Percentiles rank a stretch among this genome's conserved stretches.
These are phyloP conservation scores for Tricholoma hemisulphureum DNA, from an alignment of 768 basidiomycete species.

Conservation along the genomic window DNA sequence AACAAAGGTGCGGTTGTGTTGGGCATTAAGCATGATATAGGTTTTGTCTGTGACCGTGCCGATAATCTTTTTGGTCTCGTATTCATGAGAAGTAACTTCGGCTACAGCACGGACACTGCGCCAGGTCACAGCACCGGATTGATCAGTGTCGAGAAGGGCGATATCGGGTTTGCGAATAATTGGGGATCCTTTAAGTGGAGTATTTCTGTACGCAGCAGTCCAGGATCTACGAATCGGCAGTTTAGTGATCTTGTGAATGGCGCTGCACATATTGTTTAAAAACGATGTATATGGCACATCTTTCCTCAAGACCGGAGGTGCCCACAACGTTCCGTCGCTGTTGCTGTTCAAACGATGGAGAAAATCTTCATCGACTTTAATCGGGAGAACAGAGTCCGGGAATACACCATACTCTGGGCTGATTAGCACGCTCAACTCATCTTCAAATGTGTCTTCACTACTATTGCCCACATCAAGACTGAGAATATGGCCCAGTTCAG, in stretches of 20 bases:
- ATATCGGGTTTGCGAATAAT: neutral
- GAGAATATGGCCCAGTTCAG: neutral
- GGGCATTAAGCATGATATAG: neutral
- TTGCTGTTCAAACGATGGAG: neutral
- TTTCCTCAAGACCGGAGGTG: neutral
- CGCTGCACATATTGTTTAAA: neutral
- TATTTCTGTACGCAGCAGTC: neutral
- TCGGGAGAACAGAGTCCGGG: neutral
- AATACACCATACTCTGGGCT: neutral
- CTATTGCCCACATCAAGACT: neutral
- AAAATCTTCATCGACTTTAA: neutral
- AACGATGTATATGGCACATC: neutral
- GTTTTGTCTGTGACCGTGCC: neutral
- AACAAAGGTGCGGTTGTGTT: neutral
- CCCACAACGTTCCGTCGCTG: neutral
- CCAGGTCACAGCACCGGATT: neutral
- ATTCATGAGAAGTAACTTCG: neutral
- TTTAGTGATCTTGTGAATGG: neutral
- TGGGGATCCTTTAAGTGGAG: neutral
- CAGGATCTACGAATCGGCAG: neutral
- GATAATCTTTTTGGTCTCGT: neutral
- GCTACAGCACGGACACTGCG: neutral
- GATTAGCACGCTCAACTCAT: neutral
- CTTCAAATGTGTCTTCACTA: neutral
- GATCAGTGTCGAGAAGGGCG: neutral